These are phyloP conservation scores for Hypocreales sp. DNA, from an alignment of 2,329 filamentous ascomycete species.

Conservation along the genomic window DNA sequence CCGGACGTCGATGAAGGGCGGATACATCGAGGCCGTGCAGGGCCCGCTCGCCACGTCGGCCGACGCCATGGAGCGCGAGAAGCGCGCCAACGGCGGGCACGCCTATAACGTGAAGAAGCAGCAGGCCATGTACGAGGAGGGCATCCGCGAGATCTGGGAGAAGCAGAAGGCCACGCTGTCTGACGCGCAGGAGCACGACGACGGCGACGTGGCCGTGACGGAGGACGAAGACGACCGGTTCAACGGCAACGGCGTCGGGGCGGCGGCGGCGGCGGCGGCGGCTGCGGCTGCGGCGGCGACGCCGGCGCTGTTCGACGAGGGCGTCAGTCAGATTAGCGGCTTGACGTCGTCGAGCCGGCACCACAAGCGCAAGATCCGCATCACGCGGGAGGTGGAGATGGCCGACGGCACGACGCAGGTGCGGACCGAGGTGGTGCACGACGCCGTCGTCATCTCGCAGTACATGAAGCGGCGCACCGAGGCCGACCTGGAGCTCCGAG, in stretches of 20 bases:
- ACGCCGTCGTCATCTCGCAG: conserved; percentile 75
- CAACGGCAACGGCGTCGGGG: conserved; percentile 44
- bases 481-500: conserved; percentile 55
- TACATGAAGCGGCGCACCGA: conserved; percentile 69
- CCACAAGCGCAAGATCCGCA: conserved; percentile 52
- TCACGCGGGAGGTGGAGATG: conserved; percentile 45
- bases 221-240: conserved; percentile 52
- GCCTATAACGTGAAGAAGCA: conserved; percentile 96
- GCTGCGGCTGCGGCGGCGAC: conserved; percentile 42
- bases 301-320: conserved; percentile 59
- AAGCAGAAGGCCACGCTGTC: conserved; percentile 68
- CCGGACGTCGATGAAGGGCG: conserved; percentile 96
- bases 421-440: conserved; percentile 55
- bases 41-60: conserved; percentile 52
- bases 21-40: conserved; percentile 69
- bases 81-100: conserved; percentile 82
- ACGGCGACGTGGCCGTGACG: conserved; percentile 41
- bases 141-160: conserved; percentile 85
- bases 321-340: conserved; percentile 61
- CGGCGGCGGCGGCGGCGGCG: conserved; percentile 43
- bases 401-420: conserved; percentile 37
- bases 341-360: conserved; percentile 52
- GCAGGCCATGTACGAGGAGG: conserved; percentile 80
- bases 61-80: conserved; percentile 74
- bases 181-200: conserved; percentile 52